Evolutionary conservation across 2,329 filamentous ascomycete species (phyloP).

Genomic region (Alternaria rosae): DNA sequence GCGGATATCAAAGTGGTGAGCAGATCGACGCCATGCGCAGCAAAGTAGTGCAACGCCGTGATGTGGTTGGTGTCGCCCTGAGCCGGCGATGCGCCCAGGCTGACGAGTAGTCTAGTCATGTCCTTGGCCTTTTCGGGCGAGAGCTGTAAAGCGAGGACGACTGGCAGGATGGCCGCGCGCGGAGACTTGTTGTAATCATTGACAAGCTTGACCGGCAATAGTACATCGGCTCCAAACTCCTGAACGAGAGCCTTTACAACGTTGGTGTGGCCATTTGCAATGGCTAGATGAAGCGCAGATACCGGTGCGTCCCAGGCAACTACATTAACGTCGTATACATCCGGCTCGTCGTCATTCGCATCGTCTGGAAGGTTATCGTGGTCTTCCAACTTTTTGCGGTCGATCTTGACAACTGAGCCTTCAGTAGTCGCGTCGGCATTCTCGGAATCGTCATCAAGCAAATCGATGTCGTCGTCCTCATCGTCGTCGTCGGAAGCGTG

Average conservation of each 20-base stretch:
- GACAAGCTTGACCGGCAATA: conserved; percentile 75
- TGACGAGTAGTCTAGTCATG: conserved; percentile 71
- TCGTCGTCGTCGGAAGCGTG: conserved; percentile 48
- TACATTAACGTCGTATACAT: conserved; percentile 80
- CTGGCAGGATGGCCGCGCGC: conserved; percentile 69
- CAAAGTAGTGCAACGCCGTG: conserved; percentile 67
- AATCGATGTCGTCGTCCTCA: conserved; percentile 61
- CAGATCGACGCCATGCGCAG: conserved; percentile 19
- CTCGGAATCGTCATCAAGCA: conserved; percentile 57
- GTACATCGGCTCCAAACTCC: conserved; percentile 77
- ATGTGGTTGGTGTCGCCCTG: conserved; percentile 72
- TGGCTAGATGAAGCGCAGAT: conserved; percentile 80
- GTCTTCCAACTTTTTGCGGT: conserved; percentile 52
- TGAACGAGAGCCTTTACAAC: conserved; percentile 72
- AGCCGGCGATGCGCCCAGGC: conserved; percentile 74
- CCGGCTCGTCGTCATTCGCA: conserved; percentile 69
- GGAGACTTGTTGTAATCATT: conserved; percentile 57
- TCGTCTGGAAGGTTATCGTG: conserved; percentile 61
- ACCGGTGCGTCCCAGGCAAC: conserved; percentile 80
- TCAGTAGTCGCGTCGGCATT: conserved; percentile 66
- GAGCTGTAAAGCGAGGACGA: conserved; percentile 72
- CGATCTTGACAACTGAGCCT: conserved; percentile 72
- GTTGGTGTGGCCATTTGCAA: conserved; percentile 73
- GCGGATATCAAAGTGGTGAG: conserved; percentile 59
- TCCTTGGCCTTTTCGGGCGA: conserved; percentile 68